These are phyloP conservation scores for Jatropha curcas DNA, from an alignment of 345 rosid genomes.

Conservation along the genomic window DNA sequence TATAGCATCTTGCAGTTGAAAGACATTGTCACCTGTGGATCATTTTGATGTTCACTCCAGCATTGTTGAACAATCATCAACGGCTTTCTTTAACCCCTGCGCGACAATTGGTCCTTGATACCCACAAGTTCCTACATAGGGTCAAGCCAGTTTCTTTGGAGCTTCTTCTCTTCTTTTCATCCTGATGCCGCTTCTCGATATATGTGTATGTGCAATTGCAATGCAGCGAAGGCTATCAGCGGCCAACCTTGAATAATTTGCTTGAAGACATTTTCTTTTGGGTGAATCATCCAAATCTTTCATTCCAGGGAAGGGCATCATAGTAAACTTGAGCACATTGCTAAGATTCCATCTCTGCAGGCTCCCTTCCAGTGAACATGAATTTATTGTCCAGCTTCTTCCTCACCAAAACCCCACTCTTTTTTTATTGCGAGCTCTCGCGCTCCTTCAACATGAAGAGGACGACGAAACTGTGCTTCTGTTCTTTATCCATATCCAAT, in stretches of 20 bases:
- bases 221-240: constrained; percentile 71
- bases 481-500: constrained; percentile 54
- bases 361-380: constrained; percentile 84
- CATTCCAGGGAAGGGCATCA: constrained; percentile 47
- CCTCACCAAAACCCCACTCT: constrained; percentile 55
- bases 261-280: constrained; percentile 38
- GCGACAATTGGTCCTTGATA: constrained; percentile 70
- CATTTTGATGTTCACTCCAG: constrained; percentile 77
- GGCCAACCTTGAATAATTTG: constrained; percentile 58
- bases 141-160: constrained; percentile 45
- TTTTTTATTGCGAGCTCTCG: constrained; percentile 67
- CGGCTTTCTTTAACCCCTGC: constrained; percentile 63
- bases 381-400: constrained; percentile 33
- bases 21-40: constrained; percentile 72
- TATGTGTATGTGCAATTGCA: constrained; percentile 59
- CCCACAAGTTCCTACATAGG: constrained; percentile 69
- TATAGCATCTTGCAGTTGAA: constrained; percentile 81
- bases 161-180: constrained; percentile 21
- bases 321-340: constrained; percentile 62
- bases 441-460: constrained; percentile 68
- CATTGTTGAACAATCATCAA: constrained; percentile 57
- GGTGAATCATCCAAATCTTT: constrained; percentile 33
- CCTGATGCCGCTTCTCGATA: constrained; percentile 28
- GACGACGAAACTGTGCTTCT: constrained; percentile 39
- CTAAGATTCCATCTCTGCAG: constrained; percentile 73